Percentiles rank a stretch among this genome's conserved stretches.
Evolutionary conservation across 345 rosid species (phyloP).

Genomic region (Linum tenue): DNA sequence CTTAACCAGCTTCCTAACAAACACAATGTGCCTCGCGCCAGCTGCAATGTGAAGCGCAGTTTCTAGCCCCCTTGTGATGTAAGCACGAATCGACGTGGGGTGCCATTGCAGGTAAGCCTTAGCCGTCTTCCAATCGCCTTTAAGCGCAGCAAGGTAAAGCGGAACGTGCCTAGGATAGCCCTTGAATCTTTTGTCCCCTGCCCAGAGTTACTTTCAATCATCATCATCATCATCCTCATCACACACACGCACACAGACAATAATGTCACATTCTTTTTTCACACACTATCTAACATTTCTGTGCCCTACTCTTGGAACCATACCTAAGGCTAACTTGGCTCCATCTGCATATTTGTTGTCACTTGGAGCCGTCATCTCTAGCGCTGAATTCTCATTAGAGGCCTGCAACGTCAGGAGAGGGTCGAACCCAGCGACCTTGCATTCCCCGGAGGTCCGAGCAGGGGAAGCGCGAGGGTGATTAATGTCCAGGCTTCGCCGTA

Average conservation of each 20-base stretch:
- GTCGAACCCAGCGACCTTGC: neutral
- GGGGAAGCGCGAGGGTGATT: neutral
- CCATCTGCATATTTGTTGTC: neutral
- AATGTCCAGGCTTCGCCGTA: neutral
- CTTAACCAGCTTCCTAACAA: conserved; percentile 16
- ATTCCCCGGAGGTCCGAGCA: neutral
- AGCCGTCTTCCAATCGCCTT: conserved; percentile 37
- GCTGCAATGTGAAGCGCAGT: conserved; percentile 22
- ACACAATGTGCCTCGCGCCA: conserved; percentile 13
- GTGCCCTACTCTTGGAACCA: neutral
- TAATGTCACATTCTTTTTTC: too few species aligned
- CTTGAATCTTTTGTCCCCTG: conserved; percentile 3
- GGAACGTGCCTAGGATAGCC: conserved; percentile 18
- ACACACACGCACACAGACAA: too few species aligned
- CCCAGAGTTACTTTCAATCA: neutral
- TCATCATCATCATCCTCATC: neutral
- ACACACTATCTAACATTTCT: too few species aligned
- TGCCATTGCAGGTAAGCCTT: conserved; percentile 16
- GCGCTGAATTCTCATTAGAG: neutral
- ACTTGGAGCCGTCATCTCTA: neutral
- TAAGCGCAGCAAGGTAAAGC: conserved; percentile 29
- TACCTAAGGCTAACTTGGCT: neutral
- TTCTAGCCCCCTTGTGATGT: neutral
- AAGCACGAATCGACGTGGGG: conserved; percentile 8
- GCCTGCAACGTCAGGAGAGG: neutral